Conservation (phyloP, 768 basidiomycete species). For the Serendipita vermifera region DNA sequence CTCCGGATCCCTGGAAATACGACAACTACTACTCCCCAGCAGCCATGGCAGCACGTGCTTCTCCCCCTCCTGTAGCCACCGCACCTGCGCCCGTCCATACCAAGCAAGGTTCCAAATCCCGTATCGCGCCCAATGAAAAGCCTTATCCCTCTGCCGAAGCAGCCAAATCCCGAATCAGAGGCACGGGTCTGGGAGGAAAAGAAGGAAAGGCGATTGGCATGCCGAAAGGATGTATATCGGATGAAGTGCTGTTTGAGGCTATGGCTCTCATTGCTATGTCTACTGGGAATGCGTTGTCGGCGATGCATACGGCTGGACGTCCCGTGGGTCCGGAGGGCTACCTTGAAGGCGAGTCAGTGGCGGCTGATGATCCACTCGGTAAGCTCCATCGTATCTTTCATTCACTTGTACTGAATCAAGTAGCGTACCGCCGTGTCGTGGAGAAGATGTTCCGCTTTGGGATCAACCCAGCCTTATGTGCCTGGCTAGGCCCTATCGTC, state of each 20-base stretch:
- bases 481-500: background rate
- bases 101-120: too few species aligned
- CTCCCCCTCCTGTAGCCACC: too few species aligned
- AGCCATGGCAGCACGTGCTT: background rate
- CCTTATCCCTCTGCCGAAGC: too few species aligned
- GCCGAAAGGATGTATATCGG: background rate
- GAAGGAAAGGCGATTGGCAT: background rate
- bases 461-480: background rate
- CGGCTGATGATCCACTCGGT: too few species aligned
- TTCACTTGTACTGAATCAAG: background rate
- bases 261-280: background rate
- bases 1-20: background rate
- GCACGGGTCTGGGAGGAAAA: background rate
- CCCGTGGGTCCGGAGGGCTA: too few species aligned
- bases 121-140: too few species aligned
- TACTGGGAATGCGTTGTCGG: background rate
- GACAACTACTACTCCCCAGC: background rate
- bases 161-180: too few species aligned
- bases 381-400: too few species aligned
- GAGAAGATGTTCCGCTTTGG: constrained; percentile 1
- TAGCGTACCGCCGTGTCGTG: background rate
- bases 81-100: too few species aligned
- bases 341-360: too few species aligned
- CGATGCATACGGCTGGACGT: constrained; percentile 1
- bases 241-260: constrained; percentile 7